Base-by-base conservation (phyloP, 495 filamentous ascomycete species). In the Hypoxylon lenormandii region DNA sequence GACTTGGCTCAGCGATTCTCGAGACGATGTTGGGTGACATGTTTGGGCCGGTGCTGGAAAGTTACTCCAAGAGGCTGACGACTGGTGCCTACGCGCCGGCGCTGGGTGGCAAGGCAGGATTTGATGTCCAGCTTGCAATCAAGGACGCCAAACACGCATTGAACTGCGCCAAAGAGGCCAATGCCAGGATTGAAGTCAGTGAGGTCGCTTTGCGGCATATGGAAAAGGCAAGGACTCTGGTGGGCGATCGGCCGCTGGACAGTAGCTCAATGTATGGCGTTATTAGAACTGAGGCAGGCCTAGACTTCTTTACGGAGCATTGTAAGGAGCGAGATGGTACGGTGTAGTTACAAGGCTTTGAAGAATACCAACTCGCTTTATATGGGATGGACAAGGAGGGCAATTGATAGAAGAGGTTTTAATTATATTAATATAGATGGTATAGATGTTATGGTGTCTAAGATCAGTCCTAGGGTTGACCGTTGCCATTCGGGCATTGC, bases 21-120 rank as follows among this genome's bases (percentile, higher is more conserved):
- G 83, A 86, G 59, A 79, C 79, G 55, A 74, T 86, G 51, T 84
- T 86, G 46, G 78, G 77, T 1, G 81, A 85, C 49, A 84, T 83
- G 8, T 86, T 86, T 69, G 84, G 83, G 8, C 76, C 81, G 38
- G 81, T 85, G 23, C 80, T 81, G 5, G 81, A 82, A 11, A 80
- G 81, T 4, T 82, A 84, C 58, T 84, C 82, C 16, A 84, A 53
- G 28, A 40, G 65, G 50, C 55, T 69, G 83, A 73, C 10, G 80
- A 57, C 65, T 0, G 65, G 60, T 12, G 53, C 59, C 22, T 70
- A 70, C 13, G 58, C 51, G 19, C 66, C 66, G 1, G 53, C 23
- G 5, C 22, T 43, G 22, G 66, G 52, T 6, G 52, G 64, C 37
- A 18, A 45, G 8, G 51, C 66, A 0, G 57, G 65, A 60, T 70